Percentiles rank a stretch among this genome's conserved stretches.
phyloP scores from a whole-genome alignment of 208 protist genomes.

The Naegleria fowleri region DNA sequence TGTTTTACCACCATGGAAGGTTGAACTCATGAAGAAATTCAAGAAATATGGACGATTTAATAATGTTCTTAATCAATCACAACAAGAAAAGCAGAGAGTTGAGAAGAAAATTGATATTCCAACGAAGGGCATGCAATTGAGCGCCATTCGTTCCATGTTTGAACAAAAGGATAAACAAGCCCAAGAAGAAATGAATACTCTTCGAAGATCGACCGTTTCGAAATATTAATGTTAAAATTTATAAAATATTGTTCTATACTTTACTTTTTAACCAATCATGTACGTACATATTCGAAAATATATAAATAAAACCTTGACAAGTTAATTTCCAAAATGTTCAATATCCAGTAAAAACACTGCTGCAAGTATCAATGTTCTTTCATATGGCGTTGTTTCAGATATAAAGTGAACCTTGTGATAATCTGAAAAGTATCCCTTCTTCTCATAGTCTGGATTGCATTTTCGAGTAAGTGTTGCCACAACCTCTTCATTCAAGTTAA shows the following conservation, averaged over 20 bases:
- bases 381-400: neutral
- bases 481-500: neutral
- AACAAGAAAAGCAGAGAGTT: neutral
- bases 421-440: neutral
- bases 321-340: neutral
- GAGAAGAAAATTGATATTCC: conserved; percentile 9
- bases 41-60: neutral
- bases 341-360: neutral
- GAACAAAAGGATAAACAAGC: neutral
- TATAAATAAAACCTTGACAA: too few relatives aligned
- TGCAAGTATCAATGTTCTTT: neutral
- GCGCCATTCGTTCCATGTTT: neutral
- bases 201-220: neutral
- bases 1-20: neutral
- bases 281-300: too few relatives aligned
- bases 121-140: neutral
- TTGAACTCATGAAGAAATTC: neutral
- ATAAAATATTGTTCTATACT: too few relatives aligned
- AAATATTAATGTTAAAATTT: too few relatives aligned
- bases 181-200: neutral
- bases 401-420: neutral
- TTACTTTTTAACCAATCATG: too few relatives aligned
- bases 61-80: neutral
- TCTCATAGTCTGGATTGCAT: neutral
- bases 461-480: neutral